These are phyloP conservation scores for Hondaea fermentalgiana DNA, from an alignment of 108 stramenopile species.

Conservation along the genomic window DNA sequence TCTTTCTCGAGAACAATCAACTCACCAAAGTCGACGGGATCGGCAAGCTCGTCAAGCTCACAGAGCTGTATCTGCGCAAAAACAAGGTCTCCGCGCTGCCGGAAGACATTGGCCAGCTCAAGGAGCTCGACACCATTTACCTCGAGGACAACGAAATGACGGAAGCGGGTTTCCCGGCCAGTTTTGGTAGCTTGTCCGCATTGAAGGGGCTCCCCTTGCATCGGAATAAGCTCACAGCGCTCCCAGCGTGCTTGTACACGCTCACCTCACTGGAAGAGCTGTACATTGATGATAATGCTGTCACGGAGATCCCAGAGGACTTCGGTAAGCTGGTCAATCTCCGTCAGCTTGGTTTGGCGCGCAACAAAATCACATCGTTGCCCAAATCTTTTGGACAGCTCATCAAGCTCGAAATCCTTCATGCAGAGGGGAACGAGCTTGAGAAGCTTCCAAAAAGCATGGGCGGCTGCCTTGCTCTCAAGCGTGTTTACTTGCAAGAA, in stretches of 20 bases:
- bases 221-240: background rate
- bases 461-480: background rate
- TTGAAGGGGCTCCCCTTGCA: background rate
- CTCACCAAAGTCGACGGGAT: background rate
- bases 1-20: background rate
- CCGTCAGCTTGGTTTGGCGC: background rate
- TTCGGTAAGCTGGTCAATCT: background rate
- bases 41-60: background rate
- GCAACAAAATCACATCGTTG: background rate
- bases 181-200: background rate
- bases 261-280: background rate
- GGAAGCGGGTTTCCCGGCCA: background rate
- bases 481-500: constrained; percentile 10
- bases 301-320: background rate
- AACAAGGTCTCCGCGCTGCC: background rate
- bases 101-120: background rate
- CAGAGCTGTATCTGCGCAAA: background rate
- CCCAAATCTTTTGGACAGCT: background rate
- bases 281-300: background rate
- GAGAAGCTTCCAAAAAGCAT: background rate
- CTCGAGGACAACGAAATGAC: background rate
- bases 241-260: background rate
- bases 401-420: background rate
- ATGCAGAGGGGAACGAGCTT: background rate
- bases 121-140: background rate